These are phyloP conservation scores for Dimargaris xerosporica DNA, from an alignment of 192 early-diverging fungal genomes.

Conservation along the genomic window DNA sequence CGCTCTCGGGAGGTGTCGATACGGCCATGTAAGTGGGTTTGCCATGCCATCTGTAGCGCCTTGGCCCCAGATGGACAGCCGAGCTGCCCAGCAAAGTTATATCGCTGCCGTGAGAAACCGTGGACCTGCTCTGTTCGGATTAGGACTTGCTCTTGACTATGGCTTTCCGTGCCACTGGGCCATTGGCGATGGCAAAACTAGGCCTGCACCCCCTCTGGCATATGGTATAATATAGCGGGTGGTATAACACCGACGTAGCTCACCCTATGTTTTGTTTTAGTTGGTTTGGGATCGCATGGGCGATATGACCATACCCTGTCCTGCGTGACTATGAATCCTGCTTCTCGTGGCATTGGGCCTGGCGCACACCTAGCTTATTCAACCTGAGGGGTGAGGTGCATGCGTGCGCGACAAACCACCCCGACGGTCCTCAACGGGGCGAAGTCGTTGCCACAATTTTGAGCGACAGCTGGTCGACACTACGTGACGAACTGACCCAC, in stretches of 20 bases:
- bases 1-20: conserved; percentile 8
- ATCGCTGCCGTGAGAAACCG: too few species aligned
- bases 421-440: neutral
- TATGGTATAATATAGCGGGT: neutral
- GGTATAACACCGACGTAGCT: neutral
- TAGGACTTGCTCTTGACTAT: too few species aligned
- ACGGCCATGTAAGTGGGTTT: conserved; percentile 8
- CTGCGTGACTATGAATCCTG: neutral
- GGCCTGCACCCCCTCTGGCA: neutral
- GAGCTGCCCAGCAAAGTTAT: too few species aligned
- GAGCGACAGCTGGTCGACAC: conserved; percentile 1
- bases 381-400: conserved; percentile 9
- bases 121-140: too few species aligned
- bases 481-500: neutral
- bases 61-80: too few species aligned
- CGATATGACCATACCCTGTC: neutral
- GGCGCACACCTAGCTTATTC: neutral
- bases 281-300: neutral
- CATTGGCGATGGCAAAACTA: too few species aligned
- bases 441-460: conserved; percentile 3
- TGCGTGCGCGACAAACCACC: conserved; percentile 9
- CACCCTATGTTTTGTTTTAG: neutral
- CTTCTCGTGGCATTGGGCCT: neutral
- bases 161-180: too few species aligned
- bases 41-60: too few species aligned